Conservation (phyloP, 2,329 filamentous ascomycete species). For the Xylariaceae sp. region DNA sequence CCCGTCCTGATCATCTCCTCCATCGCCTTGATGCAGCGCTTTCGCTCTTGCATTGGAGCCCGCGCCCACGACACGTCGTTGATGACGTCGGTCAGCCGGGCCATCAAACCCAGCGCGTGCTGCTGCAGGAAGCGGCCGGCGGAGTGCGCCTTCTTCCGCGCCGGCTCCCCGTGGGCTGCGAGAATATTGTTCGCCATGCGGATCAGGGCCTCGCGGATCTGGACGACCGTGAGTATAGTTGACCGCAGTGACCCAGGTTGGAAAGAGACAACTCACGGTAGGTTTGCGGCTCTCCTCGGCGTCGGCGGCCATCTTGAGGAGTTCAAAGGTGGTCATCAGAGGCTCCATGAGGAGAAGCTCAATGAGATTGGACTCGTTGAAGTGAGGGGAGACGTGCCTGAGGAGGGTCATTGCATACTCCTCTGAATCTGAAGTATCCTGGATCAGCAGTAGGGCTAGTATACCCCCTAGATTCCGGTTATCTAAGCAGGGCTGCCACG, state of each 20-base stretch:
- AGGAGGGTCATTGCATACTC: constrained; percentile 62
- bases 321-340: constrained; percentile 67
- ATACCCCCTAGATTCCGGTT: constrained; percentile 49
- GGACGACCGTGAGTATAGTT: neutral
- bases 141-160: constrained; percentile 45
- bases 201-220: constrained; percentile 42
- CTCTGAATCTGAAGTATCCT: constrained; percentile 51
- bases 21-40: constrained; percentile 71
- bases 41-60: constrained; percentile 59
- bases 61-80: constrained; percentile 55
- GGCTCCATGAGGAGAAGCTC: constrained; percentile 69
- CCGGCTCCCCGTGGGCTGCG: constrained; percentile 31
- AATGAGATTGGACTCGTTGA: constrained; percentile 57
- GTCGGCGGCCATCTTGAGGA: constrained; percentile 73
- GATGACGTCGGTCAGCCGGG: constrained; percentile 69
- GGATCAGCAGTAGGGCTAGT: constrained; percentile 50
- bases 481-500: constrained; percentile 48
- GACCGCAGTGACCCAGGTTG: no score
- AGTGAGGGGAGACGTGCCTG: constrained; percentile 59
- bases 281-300: constrained; percentile 47
- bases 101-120: constrained; percentile 81
- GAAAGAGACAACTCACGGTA: constrained; percentile 47
- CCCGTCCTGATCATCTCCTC: constrained; percentile 80
- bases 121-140: constrained; percentile 71
- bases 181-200: constrained; percentile 37